Conservation (phyloP, 2,329 filamentous ascomycete genomes). For the Monosporascus sp. region DNA sequence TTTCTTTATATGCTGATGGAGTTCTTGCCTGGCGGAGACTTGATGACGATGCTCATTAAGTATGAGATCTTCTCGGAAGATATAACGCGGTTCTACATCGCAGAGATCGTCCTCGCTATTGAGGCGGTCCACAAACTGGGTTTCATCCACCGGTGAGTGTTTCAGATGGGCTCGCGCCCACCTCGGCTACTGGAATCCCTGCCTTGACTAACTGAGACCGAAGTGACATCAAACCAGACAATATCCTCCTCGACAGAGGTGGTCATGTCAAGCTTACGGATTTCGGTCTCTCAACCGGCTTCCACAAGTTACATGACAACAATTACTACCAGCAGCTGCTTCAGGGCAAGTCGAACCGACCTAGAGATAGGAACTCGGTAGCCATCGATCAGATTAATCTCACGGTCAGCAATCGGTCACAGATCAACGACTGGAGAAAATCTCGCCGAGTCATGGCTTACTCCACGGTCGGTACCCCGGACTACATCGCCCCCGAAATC, state of each 20-base stretch:
- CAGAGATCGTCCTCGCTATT: conserved; percentile 95
- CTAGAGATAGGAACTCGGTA: conserved; percentile 83
- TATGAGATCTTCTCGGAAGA: conserved; percentile 99
- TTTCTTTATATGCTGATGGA: conserved; percentile 99
- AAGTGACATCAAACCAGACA: conserved; percentile 98
- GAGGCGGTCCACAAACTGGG: conserved; percentile 97
- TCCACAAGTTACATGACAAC: conserved; percentile 96
- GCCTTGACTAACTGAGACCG: neutral
- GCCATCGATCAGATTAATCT: conserved; percentile 97
- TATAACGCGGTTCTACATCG: conserved; percentile 98
- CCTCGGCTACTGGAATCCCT: neutral
- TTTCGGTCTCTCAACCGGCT: conserved; percentile 95
- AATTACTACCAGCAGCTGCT: conserved; percentile 97
- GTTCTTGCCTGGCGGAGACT: conserved; percentile 92
- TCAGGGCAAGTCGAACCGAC: conserved; percentile 68
- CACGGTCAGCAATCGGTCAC: conserved; percentile 93
- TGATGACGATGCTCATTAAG: conserved; percentile 99
- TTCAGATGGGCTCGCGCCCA: neutral
- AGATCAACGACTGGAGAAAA: conserved; percentile 98
- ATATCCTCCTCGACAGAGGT: conserved; percentile 90
- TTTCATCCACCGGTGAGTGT: conserved; percentile 88
- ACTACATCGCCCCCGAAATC: conserved; percentile 98
- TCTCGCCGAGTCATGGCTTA: conserved; percentile 95
- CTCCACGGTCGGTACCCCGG: conserved; percentile 94
- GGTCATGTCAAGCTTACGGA: conserved; percentile 98